Base-by-base conservation (phyloP, 768 basidiomycete species). In the Nidularia sp. region DNA sequence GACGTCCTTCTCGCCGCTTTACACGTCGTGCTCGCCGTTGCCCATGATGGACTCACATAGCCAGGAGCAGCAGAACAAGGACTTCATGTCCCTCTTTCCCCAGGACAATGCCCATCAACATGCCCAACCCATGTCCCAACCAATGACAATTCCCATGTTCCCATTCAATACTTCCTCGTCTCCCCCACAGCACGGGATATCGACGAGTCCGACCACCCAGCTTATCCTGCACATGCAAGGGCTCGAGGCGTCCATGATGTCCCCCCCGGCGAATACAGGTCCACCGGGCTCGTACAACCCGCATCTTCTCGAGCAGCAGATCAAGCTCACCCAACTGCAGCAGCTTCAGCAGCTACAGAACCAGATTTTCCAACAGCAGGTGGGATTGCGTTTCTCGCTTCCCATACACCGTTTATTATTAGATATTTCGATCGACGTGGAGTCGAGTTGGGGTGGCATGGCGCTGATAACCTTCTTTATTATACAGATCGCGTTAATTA, bases 291-390 rank as follows among this genome's bases (percentile, higher is more conserved):
- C 63, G 47, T 62, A 62, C 43, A 74, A 70, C 34, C 73, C 80
- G 5, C 79, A 84, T 45, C 67, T 88, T 35, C 66, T 86, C 41
- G 86, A 89, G 61, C 88, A 90, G 59, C 88, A 91, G 65, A 80
- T 89, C 70, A 87, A 86, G 64, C 75, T 92, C 44, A 79, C 80
- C 1, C 88, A 89, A 64, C 72, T 93, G 2, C 90, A 88, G 55
- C 84, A 88, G 64, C 72, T 88, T 6, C 88, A 87, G 62, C 84
- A 88, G 64, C 72, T 86, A 9, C 89, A 94, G 62, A 85, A 85
- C 52, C 87, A 91, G 73, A 88, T 92, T 54, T 89, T 93, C 53
- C 91, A 93, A 61, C 91, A 93, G 63, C 92, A 93, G 84, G 92
- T 87, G 52, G 55, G 80, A 63, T 48, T 47, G 22, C 39, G 41